phyloP scores from a whole-genome alignment of 2,329 filamentous ascomycete species.

The Emmonsia crescens region DNA sequence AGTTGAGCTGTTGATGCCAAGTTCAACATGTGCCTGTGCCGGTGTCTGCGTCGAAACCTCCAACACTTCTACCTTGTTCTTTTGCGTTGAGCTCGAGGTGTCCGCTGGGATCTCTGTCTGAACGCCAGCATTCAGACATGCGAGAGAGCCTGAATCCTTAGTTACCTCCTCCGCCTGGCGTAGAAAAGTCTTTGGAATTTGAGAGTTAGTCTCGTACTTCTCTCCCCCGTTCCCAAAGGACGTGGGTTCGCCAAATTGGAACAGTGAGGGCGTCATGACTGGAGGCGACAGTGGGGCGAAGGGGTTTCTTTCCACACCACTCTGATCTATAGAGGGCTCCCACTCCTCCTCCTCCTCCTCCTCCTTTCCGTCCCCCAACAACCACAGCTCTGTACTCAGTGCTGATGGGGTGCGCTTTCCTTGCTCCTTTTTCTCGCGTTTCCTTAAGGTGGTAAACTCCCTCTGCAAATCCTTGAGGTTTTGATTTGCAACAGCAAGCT shows the following conservation, averaged over 20 bases:
- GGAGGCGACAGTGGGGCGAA: not conserved
- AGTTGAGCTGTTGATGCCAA: not conserved
- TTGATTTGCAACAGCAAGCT: constrained; percentile 5
- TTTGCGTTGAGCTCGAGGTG: not conserved
- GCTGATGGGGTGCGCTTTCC: not conserved
- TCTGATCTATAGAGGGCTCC: not conserved
- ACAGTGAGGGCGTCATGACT: not conserved
- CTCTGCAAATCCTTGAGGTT: constrained; percentile 2
- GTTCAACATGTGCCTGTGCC: not conserved
- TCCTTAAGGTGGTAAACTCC: constrained; percentile 2
- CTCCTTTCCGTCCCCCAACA: not conserved
- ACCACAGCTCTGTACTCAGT: not conserved
- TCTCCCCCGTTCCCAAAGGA: not conserved
- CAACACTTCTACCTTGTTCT: not conserved
- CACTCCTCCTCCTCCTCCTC: not conserved
- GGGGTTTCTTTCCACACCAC: not conserved
- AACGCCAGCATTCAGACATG: not conserved
- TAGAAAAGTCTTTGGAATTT: not conserved
- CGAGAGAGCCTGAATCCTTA: not conserved
- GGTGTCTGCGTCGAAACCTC: not conserved
- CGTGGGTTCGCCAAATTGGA: not conserved
- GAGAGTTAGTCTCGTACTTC: not conserved
- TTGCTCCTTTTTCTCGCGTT: not conserved
- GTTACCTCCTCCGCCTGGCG: not conserved
- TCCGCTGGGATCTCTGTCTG: not conserved